Conservation (phyloP, 2,329 filamentous ascomycete species). For the Massarina eburnea region DNA sequence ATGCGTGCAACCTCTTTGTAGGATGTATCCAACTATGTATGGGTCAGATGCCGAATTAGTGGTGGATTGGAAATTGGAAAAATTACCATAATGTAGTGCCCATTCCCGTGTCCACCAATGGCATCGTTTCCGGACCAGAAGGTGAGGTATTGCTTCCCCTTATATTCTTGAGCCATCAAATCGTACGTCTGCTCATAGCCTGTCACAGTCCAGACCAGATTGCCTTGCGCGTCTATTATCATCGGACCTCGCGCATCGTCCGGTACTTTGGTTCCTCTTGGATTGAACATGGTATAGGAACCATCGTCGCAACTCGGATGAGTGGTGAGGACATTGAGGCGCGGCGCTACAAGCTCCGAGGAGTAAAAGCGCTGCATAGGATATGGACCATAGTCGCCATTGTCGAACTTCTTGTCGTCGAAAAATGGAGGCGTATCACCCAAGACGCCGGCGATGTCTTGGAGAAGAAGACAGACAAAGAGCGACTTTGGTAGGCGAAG, state of each 20-base stretch:
- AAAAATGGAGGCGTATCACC: slow-evolving; percentile 12
- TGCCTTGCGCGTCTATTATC: no score
- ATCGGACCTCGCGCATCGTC: no score
- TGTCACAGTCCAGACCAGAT: no score
- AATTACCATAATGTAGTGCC: slow-evolving; percentile 39
- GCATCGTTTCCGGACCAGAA: slow-evolving; percentile 38
- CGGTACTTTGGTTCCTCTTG: no score
- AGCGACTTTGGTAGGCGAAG: slow-evolving; percentile 9
- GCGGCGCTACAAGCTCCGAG: slow-evolving; percentile 11
- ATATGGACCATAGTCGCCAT: slow-evolving; percentile 17
- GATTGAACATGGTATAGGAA: no score
- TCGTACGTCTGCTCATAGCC: no score
- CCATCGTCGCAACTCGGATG: no score
- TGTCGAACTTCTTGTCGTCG: slow-evolving; percentile 17
- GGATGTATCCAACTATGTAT: slow-evolving; percentile 20
- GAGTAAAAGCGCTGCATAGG: slow-evolving; percentile 13
- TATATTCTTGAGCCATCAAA: no score
- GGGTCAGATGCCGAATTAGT: no score
- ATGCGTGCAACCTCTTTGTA: slow-evolving; percentile 20
- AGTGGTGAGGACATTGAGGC: slow-evolving; percentile 16
- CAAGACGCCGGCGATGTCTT: slow-evolving; percentile 6
- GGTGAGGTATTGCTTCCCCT: no score
- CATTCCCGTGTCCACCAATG: slow-evolving; percentile 34
- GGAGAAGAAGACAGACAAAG: slow-evolving; percentile 9
- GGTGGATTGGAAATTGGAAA: no score